phyloP scores from a whole-genome alignment of 2,329 filamentous ascomycete species.

The Aspergillus spinulosporus region DNA sequence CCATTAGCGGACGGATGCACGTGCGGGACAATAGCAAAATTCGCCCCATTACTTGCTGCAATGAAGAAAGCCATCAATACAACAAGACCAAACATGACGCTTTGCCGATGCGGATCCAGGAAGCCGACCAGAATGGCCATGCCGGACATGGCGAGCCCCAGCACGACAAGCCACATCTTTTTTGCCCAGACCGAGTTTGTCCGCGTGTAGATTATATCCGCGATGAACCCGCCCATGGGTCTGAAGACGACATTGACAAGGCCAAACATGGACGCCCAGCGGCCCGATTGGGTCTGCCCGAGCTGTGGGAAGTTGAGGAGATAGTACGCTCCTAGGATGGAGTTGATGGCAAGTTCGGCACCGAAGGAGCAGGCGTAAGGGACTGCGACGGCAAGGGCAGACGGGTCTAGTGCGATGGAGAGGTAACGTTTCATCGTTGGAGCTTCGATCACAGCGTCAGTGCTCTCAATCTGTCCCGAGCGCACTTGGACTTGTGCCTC shows the following conservation, averaged over 20 bases:
- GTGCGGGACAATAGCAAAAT: slow-evolving; percentile 83
- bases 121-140: slow-evolving; percentile 64
- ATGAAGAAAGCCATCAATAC: slow-evolving; percentile 77
- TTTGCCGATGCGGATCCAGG: slow-evolving; percentile 59
- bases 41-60: slow-evolving; percentile 82
- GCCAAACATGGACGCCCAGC: slow-evolving; percentile 58
- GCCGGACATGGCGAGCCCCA: slow-evolving; percentile 57
- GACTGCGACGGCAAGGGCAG: slow-evolving; percentile 54
- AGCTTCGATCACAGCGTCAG: slow-evolving; percentile 60
- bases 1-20: slow-evolving; percentile 82
- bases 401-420: slow-evolving; percentile 61
- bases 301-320: slow-evolving; percentile 56
- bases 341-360: slow-evolving; percentile 61
- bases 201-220: slow-evolving; percentile 56
- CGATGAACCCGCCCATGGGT: slow-evolving; percentile 52
- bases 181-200: slow-evolving; percentile 61
- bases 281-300: slow-evolving; percentile 55
- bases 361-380: slow-evolving; percentile 64
- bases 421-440: slow-evolving; percentile 63
- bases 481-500: slow-evolving; percentile 38
- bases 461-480: slow-evolving; percentile 46
- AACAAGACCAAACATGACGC: slow-evolving; percentile 73
- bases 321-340: slow-evolving; percentile 61
- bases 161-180: slow-evolving; percentile 61
- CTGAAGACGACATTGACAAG: slow-evolving; percentile 52